Evolutionary conservation across 2,329 filamentous ascomycete genomes (phyloP).

Genomic region (Chrysosporium queenslandicum): DNA sequence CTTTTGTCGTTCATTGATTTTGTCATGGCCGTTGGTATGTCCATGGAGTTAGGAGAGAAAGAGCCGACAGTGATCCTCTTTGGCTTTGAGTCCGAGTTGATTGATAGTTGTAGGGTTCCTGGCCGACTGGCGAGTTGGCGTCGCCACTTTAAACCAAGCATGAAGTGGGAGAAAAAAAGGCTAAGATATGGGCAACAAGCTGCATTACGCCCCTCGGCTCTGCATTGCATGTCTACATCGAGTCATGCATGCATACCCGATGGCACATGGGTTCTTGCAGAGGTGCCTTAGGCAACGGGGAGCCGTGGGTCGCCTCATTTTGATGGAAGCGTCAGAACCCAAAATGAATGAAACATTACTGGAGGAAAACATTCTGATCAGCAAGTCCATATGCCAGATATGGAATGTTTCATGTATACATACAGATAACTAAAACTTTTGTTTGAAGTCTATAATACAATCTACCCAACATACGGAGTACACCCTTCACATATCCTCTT

Average conservation of each 20-base stretch:
- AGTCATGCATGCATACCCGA: neutral
- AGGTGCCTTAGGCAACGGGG: neutral
- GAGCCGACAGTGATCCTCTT: neutral
- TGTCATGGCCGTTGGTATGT: neutral
- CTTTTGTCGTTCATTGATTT: neutral
- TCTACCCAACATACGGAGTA: no score
- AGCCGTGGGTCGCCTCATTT: no score
- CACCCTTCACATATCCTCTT: neutral
- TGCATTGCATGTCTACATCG: no score
- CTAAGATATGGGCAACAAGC: no score
- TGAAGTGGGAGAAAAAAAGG: no score
- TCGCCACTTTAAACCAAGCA: no score
- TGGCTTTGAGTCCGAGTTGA: neutral
- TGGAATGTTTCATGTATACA: no score
- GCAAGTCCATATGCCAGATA: no score
- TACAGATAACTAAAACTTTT: neutral
- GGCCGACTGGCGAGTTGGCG: neutral
- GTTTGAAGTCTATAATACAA: neutral
- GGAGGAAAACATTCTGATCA: no score
- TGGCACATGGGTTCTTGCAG: neutral
- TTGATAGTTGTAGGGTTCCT: neutral
- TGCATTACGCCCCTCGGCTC: no score
- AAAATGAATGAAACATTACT: no score
- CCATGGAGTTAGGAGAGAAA: neutral
- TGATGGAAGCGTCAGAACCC: no score